Evolutionary conservation across 495 filamentous ascomycete genomes (phyloP), one percentile per base, ranked within the genome.

Genomic region (Podospora didyma): DNA sequence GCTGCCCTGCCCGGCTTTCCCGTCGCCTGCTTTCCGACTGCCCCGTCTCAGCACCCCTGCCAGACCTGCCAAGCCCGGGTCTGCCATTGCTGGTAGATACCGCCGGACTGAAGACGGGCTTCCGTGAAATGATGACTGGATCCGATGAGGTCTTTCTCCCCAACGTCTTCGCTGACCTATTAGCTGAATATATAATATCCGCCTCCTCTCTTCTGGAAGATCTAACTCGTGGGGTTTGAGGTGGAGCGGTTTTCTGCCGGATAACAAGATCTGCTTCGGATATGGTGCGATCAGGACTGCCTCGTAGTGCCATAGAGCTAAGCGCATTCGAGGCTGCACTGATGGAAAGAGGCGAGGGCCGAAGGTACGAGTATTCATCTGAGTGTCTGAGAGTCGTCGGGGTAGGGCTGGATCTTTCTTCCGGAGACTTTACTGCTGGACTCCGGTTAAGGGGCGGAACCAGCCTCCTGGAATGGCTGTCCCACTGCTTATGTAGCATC

Each of bases 311-410:
- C 42, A 70, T 51, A 14, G 73, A 64, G 31, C 65, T 73, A 28
- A 80, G 48, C 1, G 77, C 77, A 42, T 72, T 80, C 23, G 77
- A 75, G 7, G 77, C 77, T 41, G 77, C 77, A 22, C 72, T 75
- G 11, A 80, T 61, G 11, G 77, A 75, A 17, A 79, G 64, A 7
- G 69, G 64, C 11, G 69, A 69, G 21, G 71, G 65, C 10, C 62
- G 56, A 21, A 59, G 47, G 20, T 57, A 51, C 9, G 51, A 37
- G 23, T 62, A 60, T 17, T 73, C 68, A 2, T 57, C 60, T 22
- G 63, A 62, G 22, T 56, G 63, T 39, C 67, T 63, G 26, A 46
- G 19, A 12, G 53, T 54, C 45, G 57, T 46, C 47, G 56, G 28
- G 20, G 73, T 66, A 7, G 62, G 49, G 39, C 61, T 66, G 1